Conservation (phyloP, 352 stramenopile genomes). For the Phytophthora ohioensis region DNA sequence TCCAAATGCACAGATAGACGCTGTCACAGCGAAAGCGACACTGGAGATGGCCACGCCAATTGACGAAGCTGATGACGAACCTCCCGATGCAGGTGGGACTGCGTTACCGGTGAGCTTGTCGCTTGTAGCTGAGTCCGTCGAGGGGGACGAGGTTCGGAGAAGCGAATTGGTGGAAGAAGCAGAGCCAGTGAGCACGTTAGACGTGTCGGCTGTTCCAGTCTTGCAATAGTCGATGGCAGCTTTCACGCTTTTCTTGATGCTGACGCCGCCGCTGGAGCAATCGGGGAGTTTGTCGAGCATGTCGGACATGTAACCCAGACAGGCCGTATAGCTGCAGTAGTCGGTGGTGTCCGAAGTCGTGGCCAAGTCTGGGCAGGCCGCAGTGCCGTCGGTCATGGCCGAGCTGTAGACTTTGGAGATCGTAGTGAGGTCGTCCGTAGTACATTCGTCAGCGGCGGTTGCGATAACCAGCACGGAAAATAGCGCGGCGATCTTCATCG, state of each 20-base stretch:
- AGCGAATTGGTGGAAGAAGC: neutral
- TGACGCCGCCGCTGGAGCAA: conserved; percentile 35
- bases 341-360: conserved; percentile 7
- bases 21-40: neutral
- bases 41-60: neutral
- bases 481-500: conserved; percentile 19
- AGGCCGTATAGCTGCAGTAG: conserved; percentile 29
- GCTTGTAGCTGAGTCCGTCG: conserved; percentile 1
- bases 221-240: conserved; percentile 28
- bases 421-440: conserved; percentile 20
- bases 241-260: conserved; percentile 27
- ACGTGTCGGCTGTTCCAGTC: conserved; percentile 18
- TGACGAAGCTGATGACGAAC: conserved; percentile 12
- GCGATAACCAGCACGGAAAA: too few relatives aligned
- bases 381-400: conserved; percentile 14
- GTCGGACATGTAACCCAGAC: conserved; percentile 20
- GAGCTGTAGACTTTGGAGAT: conserved; percentile 29
- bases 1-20: neutral
- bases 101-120: conserved; percentile 22
- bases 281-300: conserved; percentile 33
- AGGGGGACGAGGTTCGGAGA: neutral
- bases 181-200: conserved; percentile 12
- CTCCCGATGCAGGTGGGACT: conserved; percentile 3
- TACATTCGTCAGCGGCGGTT: conserved; percentile 23
- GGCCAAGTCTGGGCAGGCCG: conserved; percentile 24